Percentiles rank a stretch among this genome's conserved stretches.
phyloP scores from a whole-genome alignment of 2,329 filamentous ascomycete genomes.

The Hypoxylon sp. region DNA sequence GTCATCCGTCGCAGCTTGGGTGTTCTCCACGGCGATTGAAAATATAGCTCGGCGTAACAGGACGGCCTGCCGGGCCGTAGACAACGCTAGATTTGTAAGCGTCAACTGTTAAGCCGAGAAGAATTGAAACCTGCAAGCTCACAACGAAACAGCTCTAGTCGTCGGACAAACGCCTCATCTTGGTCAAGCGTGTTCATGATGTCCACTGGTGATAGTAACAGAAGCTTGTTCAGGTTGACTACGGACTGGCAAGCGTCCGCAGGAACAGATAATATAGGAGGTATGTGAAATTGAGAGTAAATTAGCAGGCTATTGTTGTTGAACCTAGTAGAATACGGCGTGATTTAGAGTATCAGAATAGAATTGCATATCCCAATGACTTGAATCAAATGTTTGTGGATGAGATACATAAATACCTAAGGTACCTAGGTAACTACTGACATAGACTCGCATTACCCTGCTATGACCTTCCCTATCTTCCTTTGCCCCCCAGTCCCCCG shows the following conservation, averaged over 20 bases:
- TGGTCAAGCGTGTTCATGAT: not conserved
- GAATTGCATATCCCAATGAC: not conserved
- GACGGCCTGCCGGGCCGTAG: not conserved
- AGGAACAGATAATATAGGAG: not conserved
- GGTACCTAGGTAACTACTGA: too few relatives aligned
- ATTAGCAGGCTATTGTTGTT: not conserved
- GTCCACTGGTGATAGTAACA: not conserved
- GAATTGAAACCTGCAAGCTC: not conserved
- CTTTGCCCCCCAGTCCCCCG: too few relatives aligned
- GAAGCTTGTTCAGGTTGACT: not conserved
- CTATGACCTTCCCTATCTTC: not conserved
- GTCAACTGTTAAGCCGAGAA: not conserved
- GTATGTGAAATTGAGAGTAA: not conserved
- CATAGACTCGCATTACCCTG: too few relatives aligned
- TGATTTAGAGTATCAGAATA: not conserved
- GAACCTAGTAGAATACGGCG: not conserved
- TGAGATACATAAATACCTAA: too few relatives aligned
- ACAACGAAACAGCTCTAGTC: not conserved
- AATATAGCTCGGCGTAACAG: not conserved
- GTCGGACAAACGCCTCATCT: too few relatives aligned
- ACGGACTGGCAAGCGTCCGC: not conserved
- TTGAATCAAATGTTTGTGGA: not conserved
- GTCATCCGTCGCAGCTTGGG: not conserved
- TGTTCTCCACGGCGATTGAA: not conserved
- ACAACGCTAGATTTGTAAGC: not conserved